A percentile compares a stretch with the other conserved stretches of the same genome.
phyloP scores from a whole-genome alignment of 495 filamentous ascomycete species.

The Hyaloscypha bicolor region DNA sequence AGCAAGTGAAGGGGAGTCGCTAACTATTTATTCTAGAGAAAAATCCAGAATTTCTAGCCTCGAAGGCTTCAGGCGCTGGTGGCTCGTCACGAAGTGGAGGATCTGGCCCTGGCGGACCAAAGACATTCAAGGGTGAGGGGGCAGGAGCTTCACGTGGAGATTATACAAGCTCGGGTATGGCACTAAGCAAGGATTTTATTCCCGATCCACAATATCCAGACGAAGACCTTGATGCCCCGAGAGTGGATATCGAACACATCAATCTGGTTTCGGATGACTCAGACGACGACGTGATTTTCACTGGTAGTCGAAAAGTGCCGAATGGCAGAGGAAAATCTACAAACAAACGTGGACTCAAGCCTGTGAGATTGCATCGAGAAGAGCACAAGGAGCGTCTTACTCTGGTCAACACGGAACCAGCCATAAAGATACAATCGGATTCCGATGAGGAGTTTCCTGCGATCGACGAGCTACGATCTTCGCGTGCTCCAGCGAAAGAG shows the following conservation, averaged over 20 bases:
- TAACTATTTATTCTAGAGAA: background rate
- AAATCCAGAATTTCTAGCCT: constrained; percentile 1
- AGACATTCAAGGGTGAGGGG: constrained; percentile 6
- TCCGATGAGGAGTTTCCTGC: constrained; percentile 16
- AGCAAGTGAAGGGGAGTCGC: background rate
- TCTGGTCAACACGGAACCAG: constrained; percentile 52
- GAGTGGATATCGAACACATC: constrained; percentile 32
- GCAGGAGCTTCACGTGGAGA: background rate
- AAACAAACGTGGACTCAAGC: constrained; percentile 35
- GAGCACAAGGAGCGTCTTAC: constrained; percentile 55
- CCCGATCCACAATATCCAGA: constrained; percentile 31
- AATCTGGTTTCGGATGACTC: constrained; percentile 22
- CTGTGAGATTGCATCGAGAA: constrained; percentile 54
- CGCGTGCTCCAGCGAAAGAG: constrained; percentile 28
- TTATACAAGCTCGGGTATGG: background rate
- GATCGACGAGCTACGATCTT: constrained; percentile 22
- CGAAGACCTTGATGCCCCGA: constrained; percentile 22
- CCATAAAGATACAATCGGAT: constrained; percentile 25
- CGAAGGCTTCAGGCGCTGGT: background rate
- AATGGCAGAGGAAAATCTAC: constrained; percentile 12
- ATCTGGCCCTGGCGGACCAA: background rate
- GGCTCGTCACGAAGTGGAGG: background rate
- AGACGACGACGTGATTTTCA: constrained; percentile 15
- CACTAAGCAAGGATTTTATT: background rate
- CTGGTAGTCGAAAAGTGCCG: background rate